Evolutionary conservation across 352 stramenopile genomes (phyloP), one percentile per base, ranked within the genome.

Genomic region (Phytophthora hibernalis): DNA sequence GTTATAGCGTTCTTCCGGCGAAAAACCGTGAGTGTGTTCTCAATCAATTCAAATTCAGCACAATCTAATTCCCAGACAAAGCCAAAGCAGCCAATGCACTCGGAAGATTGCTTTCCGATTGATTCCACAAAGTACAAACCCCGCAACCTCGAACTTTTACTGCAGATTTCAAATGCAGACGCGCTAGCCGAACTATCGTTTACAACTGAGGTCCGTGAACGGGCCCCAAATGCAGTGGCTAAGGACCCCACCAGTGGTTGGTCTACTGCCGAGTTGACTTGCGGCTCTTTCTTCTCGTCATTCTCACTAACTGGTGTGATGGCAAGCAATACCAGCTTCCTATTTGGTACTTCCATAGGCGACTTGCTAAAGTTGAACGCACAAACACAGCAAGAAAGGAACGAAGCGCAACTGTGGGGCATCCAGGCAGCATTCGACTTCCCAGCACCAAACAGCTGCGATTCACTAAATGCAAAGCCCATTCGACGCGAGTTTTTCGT

Each of bases 301-400:
- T 56, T 49, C 31, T 66, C 68, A 2, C 45, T 72, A 5, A 48
- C 67, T 40, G 65, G 75, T 1, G 44, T 64, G 28, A 3, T 22
- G 16, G 26, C 20, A 5, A 20, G 50, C 2, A 56, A 62, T 42
- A 28, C 21, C 11, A 74, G 56, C 24, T 38, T 79, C 6, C 8
- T 83, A 31, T 81, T 66, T 21, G 72, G 76, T 10, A 24, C 61
- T 35, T 73, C 72, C 0, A 68, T 33, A 9, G 76, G 76, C 13
- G 72, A 79, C 22, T 63, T 83, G 28, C 1, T 81, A 4, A 83
- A 83, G 61, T 43, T 63, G 20, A 83, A 81, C 56, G 52, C 72
- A 24, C 38, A 51, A 5, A 42, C 54, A 16, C 37, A 61, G 22
- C 18, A 21, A 13, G 35, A 24, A 15, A 54, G 30, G 2, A 22